These are phyloP conservation scores for Endoconidiophora laricicola DNA, from an alignment of 2,329 filamentous ascomycete genomes.

Conservation along the genomic window DNA sequence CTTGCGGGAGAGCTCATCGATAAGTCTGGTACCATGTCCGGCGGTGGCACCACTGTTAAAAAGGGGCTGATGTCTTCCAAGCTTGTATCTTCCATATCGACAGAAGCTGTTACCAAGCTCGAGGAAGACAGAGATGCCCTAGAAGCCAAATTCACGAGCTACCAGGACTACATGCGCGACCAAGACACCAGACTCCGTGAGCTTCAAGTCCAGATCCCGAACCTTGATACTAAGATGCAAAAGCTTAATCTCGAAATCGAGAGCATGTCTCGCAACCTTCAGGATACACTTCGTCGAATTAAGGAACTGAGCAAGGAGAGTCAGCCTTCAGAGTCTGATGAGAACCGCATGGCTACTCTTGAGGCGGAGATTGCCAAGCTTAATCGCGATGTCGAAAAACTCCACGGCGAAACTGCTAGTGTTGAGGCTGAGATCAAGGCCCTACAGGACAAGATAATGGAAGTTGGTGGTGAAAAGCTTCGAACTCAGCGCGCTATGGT, in stretches of 20 bases:
- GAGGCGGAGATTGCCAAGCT: constrained; percentile 63
- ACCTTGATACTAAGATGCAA: constrained; percentile 76
- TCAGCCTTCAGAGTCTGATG: constrained; percentile 64
- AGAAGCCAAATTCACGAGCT: constrained; percentile 66
- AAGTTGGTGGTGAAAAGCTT: constrained; percentile 85
- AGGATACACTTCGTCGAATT: constrained; percentile 68
- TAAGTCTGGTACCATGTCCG: constrained; percentile 96
- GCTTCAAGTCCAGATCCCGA: constrained; percentile 62
- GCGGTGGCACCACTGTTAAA: constrained; percentile 80
- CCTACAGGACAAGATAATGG: constrained; percentile 95
- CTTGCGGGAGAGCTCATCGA: constrained; percentile 91
- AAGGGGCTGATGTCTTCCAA: constrained; percentile 95
- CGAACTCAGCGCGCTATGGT: constrained; percentile 82
- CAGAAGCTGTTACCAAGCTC: constrained; percentile 75
- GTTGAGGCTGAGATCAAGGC: constrained; percentile 86
- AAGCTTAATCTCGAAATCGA: constrained; percentile 82
- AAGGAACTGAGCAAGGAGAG: constrained; percentile 72
- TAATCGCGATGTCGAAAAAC: constrained; percentile 60
- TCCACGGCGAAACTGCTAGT: constrained; percentile 71
- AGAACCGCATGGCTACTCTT: constrained; percentile 52
- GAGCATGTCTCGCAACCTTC: constrained; percentile 68
- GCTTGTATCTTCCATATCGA: constrained; percentile 68
- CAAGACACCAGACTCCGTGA: constrained; percentile 58
- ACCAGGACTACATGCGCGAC: constrained; percentile 70
- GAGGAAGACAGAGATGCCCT: constrained; percentile 74